phyloP scores from a whole-genome alignment of 2,329 filamentous ascomycete genomes.

The Hymenoscyphus fraxineus region DNA sequence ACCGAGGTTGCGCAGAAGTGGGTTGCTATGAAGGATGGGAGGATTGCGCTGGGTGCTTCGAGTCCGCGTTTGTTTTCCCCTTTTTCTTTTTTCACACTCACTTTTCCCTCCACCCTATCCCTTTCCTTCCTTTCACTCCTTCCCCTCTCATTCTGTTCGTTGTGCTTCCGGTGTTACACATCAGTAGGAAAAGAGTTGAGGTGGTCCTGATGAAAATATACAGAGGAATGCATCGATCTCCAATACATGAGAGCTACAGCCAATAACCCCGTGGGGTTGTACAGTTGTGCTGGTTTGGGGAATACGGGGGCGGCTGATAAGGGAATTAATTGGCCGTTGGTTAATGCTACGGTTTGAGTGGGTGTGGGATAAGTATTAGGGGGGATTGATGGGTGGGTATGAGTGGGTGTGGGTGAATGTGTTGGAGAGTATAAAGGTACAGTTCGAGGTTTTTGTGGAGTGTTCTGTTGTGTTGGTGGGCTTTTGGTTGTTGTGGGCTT shows the following conservation, averaged over 20 bases:
- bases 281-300: constrained; percentile 18
- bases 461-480: too few species aligned
- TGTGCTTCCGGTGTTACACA: too few species aligned
- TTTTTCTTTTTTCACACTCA: background rate
- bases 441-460: too few species aligned
- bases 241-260: constrained; percentile 19
- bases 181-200: background rate
- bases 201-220: background rate
- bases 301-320: constrained; percentile 20
- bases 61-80: constrained; percentile 15
- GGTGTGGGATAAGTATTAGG: background rate
- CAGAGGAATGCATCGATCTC: constrained; percentile 23
- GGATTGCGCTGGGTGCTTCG: constrained; percentile 18
- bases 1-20: constrained; percentile 14
- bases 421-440: too few species aligned
- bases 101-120: background rate
- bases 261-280: constrained; percentile 21
- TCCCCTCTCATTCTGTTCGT: too few species aligned
- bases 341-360: constrained; percentile 14
- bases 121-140: too few species aligned
- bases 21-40: constrained; percentile 22
- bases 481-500: too few species aligned
- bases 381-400: background rate
- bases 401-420: background rate
- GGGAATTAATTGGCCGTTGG: constrained; percentile 23